Evolutionary conservation across 106 monocot genomes (phyloP).

Genomic region (Phalaenopsis aphrodite): DNA sequence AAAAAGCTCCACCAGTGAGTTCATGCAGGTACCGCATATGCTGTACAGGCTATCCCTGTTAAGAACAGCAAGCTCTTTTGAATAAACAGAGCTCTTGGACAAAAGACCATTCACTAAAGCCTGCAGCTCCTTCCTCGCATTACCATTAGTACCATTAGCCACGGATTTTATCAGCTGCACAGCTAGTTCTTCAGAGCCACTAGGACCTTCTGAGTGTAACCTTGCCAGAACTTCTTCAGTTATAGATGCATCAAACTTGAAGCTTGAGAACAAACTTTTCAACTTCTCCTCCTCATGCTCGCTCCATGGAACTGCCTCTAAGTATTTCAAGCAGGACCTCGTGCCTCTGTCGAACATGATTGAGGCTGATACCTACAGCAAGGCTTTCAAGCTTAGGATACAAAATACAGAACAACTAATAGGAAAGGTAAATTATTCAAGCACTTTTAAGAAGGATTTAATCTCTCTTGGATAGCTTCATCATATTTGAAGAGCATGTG

Average conservation of each 20-base stretch:
- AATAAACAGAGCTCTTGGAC: conserved; percentile 66
- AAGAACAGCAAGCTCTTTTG: conserved; percentile 49
- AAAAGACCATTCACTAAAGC: conserved; percentile 65
- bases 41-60: conserved; percentile 57
- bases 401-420: not conserved
- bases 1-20: conserved; percentile 44
- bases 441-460: not conserved
- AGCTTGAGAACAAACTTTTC: conserved; percentile 36
- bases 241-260: conserved; percentile 30
- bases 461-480: no score
- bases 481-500: no score
- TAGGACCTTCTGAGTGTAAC: conserved; percentile 27
- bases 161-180: conserved; percentile 58
- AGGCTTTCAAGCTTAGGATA: not conserved
- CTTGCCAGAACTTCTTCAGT: conserved; percentile 49
- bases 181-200: conserved; percentile 31
- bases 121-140: conserved; percentile 62
- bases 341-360: conserved; percentile 79
- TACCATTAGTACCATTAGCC: conserved; percentile 44
- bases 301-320: conserved; percentile 86
- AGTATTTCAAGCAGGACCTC: conserved; percentile 58
- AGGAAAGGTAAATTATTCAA: conserved; percentile 1
- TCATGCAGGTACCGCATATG: conserved; percentile 52
- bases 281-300: conserved; percentile 80
- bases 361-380: conserved; percentile 50